phyloP scores from a whole-genome alignment of 169 alveolate genomes.

The Babesia bigemina region DNA sequence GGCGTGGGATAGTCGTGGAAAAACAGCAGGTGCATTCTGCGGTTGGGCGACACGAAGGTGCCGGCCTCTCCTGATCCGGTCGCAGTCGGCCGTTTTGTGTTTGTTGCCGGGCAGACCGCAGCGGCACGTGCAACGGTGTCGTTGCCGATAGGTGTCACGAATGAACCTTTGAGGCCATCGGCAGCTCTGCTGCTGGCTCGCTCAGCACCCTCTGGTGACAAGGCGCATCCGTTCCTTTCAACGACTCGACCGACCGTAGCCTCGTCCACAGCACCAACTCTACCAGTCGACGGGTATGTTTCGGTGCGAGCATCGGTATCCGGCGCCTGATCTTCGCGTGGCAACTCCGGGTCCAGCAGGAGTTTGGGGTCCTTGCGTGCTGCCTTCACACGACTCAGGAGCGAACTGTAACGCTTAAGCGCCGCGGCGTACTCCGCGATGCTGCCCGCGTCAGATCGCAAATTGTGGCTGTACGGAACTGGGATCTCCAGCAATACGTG shows the following conservation, averaged over 20 bases:
- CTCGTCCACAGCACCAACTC: not conserved
- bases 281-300: too few relatives aligned
- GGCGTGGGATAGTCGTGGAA: conserved; percentile 44
- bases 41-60: conserved; percentile 7
- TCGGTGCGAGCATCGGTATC: not conserved
- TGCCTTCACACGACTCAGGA: conserved; percentile 13
- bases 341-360: conserved; percentile 2
- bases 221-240: not conserved
- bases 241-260: not conserved
- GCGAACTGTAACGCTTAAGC: conserved; percentile 25
- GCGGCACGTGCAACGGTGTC: not conserved
- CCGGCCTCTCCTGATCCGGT: not conserved
- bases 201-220: not conserved
- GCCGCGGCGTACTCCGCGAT: conserved; percentile 43
- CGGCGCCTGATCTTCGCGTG: not conserved
- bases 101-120: not conserved
- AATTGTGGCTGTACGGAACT: conserved; percentile 30
- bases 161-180: too few relatives aligned
- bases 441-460: not conserved
- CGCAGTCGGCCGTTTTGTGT: not conserved
- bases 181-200: too few relatives aligned
- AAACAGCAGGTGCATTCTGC: conserved; percentile 26
- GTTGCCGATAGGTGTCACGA: not conserved
- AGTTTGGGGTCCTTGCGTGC: conserved; percentile 26
- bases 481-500: conserved; percentile 55